Base-by-base conservation (phyloP, 2,329 filamentous ascomycete genomes). In the Hypomyces perniciosus region DNA sequence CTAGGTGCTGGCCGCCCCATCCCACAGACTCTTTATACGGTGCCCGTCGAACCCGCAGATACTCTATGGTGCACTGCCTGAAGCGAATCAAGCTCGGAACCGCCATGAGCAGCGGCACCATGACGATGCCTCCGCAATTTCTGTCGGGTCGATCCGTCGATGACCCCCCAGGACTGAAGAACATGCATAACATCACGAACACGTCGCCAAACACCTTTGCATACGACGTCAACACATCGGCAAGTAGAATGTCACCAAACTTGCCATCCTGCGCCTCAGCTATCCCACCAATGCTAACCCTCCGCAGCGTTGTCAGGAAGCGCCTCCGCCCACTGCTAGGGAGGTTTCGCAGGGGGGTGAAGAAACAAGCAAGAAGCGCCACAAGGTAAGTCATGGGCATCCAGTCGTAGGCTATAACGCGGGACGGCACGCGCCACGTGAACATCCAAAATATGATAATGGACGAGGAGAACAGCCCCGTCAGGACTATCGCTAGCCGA, bases 151-250 rank as follows among this genome's bases (percentile, higher is more conserved):
- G 82, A 30, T 83, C 84, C 1, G 90, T 96, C 28, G 89, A 88
- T 46, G 85, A 86, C 39, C 83, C 80, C 4, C 79, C 79, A 4
- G 78, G 71, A 1, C 80, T 80, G 63, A 95, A 81, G 68, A 95
- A 91, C 92, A 96, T 96, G 80, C 90, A 97, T 29, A 90, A 70
- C 44, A 84, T 84, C 50, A 97, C 86, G 66, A 90, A 96, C 9
- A 96, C 72, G 67, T 99, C 93, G 27, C 85, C 92, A 29, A 95
- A 76, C 30, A 96, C 87, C 68, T 95, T 96, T 55, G 92, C 86
- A 67, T 97, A 99, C 62, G 88, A 95, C 39, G 93, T 99, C 60
- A 97, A 72, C 50, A 90, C 92, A 77, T 99, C 93, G 33, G 93
- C 91, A 13, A 99, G 81, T 52, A 99, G 72, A 47, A 97, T 86